Conservation (phyloP, 495 filamentous ascomycete species). For the Cairneyella variabilis region DNA sequence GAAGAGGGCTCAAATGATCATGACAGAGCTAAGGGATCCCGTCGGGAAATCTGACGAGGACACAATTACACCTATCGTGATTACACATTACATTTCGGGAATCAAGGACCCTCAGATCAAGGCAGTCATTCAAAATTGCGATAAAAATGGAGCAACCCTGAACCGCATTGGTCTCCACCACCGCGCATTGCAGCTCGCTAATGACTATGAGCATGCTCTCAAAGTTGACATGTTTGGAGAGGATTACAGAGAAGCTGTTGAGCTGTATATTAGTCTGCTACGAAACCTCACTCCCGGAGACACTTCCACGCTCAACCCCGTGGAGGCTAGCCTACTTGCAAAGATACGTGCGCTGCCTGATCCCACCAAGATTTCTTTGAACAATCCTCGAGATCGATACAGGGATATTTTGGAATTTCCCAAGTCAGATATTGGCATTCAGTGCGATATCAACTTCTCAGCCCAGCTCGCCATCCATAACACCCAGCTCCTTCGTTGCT, state of each 20-base stretch:
- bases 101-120: slow-evolving; percentile 35
- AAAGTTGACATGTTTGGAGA: slow-evolving; percentile 35
- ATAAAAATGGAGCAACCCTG: slow-evolving; percentile 33
- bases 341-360: slow-evolving; percentile 27
- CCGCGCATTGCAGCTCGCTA: slow-evolving; percentile 41
- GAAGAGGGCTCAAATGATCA: slow-evolving; percentile 33
- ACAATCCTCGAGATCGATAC: slow-evolving; percentile 37
- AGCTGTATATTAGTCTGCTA: slow-evolving; percentile 39
- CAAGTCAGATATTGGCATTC: slow-evolving; percentile 63
- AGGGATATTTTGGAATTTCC: slow-evolving; percentile 65
- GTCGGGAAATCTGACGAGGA: slow-evolving; percentile 18
- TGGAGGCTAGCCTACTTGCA: slow-evolving; percentile 6
- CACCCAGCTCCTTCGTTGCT: slow-evolving; percentile 72
- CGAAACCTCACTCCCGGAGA: slow-evolving; percentile 10
- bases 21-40: slow-evolving; percentile 29
- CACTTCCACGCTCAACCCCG: background rate
- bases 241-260: slow-evolving; percentile 28
- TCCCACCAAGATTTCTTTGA: slow-evolving; percentile 19
- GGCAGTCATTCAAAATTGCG: slow-evolving; percentile 27
- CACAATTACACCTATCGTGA: slow-evolving; percentile 18
- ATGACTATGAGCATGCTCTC: slow-evolving; percentile 44
- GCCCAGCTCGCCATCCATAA: slow-evolving; percentile 76
- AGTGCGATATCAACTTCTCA: slow-evolving; percentile 83
- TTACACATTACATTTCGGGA: slow-evolving; percentile 42
- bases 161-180: slow-evolving; percentile 26